A percentile compares a stretch with the other conserved stretches of the same genome.
Conservation (phyloP, 176 grass and related monocot genomes). For the Ensete glaucum region DNA sequence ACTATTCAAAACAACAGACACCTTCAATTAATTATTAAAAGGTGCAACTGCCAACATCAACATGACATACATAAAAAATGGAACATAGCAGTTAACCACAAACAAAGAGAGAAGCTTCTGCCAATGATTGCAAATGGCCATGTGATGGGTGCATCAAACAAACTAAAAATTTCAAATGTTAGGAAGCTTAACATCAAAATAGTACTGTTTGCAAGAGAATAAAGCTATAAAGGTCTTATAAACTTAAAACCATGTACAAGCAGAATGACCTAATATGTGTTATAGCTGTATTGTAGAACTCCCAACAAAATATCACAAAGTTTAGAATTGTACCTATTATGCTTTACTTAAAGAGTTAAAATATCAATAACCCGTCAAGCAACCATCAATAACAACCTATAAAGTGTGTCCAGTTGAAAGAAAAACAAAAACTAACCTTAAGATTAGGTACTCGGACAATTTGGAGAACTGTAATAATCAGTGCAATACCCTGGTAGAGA, state of each 20-base stretch:
- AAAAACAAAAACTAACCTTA: conserved; percentile 51
- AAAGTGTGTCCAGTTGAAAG: neutral
- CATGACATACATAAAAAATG: too few species aligned
- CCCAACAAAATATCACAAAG: neutral
- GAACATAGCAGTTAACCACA: too few species aligned
- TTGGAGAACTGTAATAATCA: conserved; percentile 92
- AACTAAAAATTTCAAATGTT: neutral
- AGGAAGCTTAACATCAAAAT: neutral
- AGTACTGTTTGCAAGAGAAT: neutral
- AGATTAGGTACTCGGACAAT: conserved; percentile 95
- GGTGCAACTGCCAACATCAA: too few species aligned
- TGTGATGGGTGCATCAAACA: neutral
- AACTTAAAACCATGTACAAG: neutral
- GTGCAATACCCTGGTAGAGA: conserved; percentile 65
- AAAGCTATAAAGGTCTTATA: neutral
- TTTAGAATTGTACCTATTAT: neutral
- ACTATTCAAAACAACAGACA: too few species aligned
- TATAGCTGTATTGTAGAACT: neutral
- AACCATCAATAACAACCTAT: neutral
- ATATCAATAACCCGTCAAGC: neutral
- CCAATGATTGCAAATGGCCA: too few species aligned
- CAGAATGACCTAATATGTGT: neutral
- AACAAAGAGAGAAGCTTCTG: too few species aligned
- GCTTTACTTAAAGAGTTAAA: neutral
- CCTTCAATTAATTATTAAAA: too few species aligned